These are phyloP conservation scores for Phytophthora fragariaefolia DNA, from an alignment of 352 stramenopile genomes.

Conservation along the genomic window DNA sequence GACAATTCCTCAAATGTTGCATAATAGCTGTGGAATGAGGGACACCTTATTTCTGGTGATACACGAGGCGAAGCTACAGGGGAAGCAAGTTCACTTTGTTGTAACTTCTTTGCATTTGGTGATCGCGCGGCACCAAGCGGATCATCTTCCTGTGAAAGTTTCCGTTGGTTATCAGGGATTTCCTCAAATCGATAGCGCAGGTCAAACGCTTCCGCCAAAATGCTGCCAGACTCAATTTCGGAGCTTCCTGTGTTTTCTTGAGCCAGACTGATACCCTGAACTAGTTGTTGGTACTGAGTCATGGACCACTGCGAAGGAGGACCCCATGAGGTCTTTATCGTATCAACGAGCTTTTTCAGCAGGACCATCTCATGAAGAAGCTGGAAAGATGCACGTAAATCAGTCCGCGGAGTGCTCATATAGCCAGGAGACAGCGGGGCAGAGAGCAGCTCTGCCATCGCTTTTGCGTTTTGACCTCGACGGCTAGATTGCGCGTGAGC, in stretches of 20 bases:
- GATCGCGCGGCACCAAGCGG: conserved; percentile 5
- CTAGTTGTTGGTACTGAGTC: conserved; percentile 66
- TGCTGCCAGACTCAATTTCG: conserved; percentile 39
- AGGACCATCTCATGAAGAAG: conserved; percentile 74
- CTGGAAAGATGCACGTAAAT: conserved; percentile 73
- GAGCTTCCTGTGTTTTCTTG: conserved; percentile 50
- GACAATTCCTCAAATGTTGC: conserved; percentile 70
- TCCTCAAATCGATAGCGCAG: conserved; percentile 76
- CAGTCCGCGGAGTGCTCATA: conserved; percentile 30
- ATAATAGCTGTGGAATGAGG: conserved; percentile 79
- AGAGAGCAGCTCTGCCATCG: conserved; percentile 34
- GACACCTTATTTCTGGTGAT: conserved; percentile 53
- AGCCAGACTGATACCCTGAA: conserved; percentile 62
- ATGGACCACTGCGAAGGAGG: conserved; percentile 52
- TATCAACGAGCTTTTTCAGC: conserved; percentile 61
- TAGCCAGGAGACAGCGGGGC: conserved; percentile 22
- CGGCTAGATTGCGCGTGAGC: conserved; percentile 28
- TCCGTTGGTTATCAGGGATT: conserved; percentile 66
- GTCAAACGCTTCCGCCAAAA: conserved; percentile 58
- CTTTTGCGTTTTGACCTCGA: conserved; percentile 29
- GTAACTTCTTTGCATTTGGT: conserved; percentile 3
- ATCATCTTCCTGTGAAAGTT: conserved; percentile 39
- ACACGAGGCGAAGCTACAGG: conserved; percentile 17
- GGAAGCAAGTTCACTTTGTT: conserved; percentile 16
- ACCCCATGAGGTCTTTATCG: conserved; percentile 55